Conservation (phyloP, 805 yeast species). For the Candida gorgasii region DNA sequence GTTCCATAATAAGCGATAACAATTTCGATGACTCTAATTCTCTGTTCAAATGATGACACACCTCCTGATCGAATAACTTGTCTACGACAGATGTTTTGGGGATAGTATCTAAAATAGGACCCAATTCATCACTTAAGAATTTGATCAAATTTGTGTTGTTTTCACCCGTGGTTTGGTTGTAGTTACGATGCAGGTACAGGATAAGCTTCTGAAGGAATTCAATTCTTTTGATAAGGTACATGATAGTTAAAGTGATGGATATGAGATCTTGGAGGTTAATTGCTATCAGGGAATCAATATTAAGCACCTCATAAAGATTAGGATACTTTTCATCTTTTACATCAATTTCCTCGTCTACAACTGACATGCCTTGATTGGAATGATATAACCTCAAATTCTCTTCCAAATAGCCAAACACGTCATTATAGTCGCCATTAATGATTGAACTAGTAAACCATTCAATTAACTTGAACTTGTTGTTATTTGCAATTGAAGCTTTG, state of each 20-base stretch:
- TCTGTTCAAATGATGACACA: constrained; percentile 20
- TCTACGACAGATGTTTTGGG: constrained; percentile 5
- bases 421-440: constrained; percentile 11
- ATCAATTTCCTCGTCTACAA: neutral
- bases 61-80: constrained; percentile 17
- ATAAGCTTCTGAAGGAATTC: constrained; percentile 22
- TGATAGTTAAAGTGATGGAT: constrained; percentile 6
- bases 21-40: constrained; percentile 26
- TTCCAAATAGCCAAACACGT: constrained; percentile 11
- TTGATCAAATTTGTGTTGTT: constrained; percentile 18
- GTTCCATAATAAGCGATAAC: constrained; percentile 21
- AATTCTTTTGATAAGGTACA: constrained; percentile 27
- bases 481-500: neutral
- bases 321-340: neutral
- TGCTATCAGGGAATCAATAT: neutral
- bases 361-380: no score
- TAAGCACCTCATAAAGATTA: constrained; percentile 8
- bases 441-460: constrained; percentile 13
- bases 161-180: constrained; percentile 3
- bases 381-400: constrained; percentile 8
- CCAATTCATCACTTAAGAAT: constrained; percentile 25
- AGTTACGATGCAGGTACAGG: constrained; percentile 10
- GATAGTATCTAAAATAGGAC: constrained; percentile 29
- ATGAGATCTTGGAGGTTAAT: constrained; percentile 3
- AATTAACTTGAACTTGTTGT: constrained; percentile 9